Conservation (phyloP, 1,139 yeast species). For the Pichia sp. region DNA sequence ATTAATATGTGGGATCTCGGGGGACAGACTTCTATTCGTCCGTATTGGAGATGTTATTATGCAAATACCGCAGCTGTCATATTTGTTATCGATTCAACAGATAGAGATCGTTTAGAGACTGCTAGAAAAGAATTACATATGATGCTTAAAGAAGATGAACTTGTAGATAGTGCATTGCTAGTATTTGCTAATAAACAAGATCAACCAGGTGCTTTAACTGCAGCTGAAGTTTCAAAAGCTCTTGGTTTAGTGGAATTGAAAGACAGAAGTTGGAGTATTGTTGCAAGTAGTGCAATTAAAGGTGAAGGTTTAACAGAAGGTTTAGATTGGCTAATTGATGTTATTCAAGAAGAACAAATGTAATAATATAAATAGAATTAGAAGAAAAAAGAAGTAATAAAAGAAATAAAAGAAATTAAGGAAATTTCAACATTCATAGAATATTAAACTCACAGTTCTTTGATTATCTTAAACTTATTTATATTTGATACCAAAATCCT, state of each 20-base stretch:
- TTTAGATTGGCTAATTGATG: slow-evolving; percentile 95
- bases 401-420: too few species aligned
- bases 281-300: slow-evolving; percentile 90
- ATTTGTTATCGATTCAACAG: slow-evolving; percentile 96
- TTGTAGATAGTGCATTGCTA: slow-evolving; percentile 79
- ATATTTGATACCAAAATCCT: too few species aligned
- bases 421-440: neutral
- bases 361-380: slow-evolving; percentile 20
- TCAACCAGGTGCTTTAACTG: slow-evolving; percentile 91
- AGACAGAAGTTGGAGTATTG: slow-evolving; percentile 97
- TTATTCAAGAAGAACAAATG: slow-evolving; percentile 85
- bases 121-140: slow-evolving; percentile 84
- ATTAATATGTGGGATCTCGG: slow-evolving; percentile 90
- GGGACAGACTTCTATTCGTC: slow-evolving; percentile 94
- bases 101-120: slow-evolving; percentile 83
- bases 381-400: too few species aligned
- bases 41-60: slow-evolving; percentile 97
- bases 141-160: slow-evolving; percentile 91
- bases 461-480: too few species aligned
- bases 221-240: slow-evolving; percentile 90
- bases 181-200: slow-evolving; percentile 98
- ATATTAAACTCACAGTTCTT: neutral
- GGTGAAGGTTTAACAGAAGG: slow-evolving; percentile 98
- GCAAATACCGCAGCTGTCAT: slow-evolving; percentile 94
- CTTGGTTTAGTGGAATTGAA: slow-evolving; percentile 79